Evolutionary conservation across 441 rosid species (phyloP), one percentile per base, ranked within the genome.

Genomic region (Macaranga tanarius): DNA sequence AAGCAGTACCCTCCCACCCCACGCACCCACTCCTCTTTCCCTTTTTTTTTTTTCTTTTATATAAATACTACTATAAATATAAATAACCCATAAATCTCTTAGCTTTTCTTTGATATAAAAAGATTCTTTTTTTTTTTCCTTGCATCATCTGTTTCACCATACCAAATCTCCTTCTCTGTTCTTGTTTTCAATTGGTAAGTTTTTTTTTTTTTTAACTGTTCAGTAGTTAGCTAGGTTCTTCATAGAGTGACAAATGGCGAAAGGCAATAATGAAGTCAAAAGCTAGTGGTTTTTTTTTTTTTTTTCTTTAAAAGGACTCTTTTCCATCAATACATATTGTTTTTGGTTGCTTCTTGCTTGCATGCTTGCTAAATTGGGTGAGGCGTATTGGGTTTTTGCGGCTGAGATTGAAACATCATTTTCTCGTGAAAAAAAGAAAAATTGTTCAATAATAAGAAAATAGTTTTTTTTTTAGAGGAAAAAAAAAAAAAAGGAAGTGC

Each of bases 291-390:
- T 48, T 48, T 6, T 48, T 48, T 48, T 48, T 61, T 13, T 26
- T 4, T 5, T 51, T 31, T 63, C 17, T 61, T 34, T 16, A 2
- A 26, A 31, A 61, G 4, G 7, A 15, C 63, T 25, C 38, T 5
- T 34, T 34, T 34, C 38, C 38, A 4, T 34, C 6, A 34, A 34
- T 34, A 7, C 38, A 34, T n/a, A 34, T 34, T 34, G 4, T 34
- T 28, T 34, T 34, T 34, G 7, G 6, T 34, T 5, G 38, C 38
- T 34, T 34, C n/a, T n/a, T n/a, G n/a, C n/a, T n/a, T n/a, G n/a
- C n/a, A n/a, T 34, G 38, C 38, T 34, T 77, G 71, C 91, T 76
- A 84, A 75, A 81, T 69, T 63, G 77, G 79, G 86, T 64, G 79
- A 74, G 77, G 72, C 87, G 71, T 38, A 22, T 34, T 72, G 74